phyloP scores from a whole-genome alignment of 2,329 filamentous ascomycete genomes.

The Tolypocladium tundrense region DNA sequence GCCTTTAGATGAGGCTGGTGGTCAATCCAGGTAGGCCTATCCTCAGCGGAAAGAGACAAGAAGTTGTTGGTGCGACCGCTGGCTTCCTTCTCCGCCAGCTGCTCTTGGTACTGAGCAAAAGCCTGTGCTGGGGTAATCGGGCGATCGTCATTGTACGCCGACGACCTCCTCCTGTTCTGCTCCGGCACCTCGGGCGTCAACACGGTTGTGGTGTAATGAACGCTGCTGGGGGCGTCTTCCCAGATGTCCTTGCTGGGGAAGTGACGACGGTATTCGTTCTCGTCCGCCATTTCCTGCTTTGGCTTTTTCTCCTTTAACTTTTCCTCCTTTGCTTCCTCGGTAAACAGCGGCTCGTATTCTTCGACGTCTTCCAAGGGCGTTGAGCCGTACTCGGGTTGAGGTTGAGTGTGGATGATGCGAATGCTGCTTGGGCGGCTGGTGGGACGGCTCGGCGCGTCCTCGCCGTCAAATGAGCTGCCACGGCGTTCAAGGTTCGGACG shows the following conservation, averaged over 20 bases:
- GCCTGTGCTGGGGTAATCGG: constrained; percentile 50
- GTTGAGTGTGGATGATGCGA: constrained; percentile 42
- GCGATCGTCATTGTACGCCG: constrained; percentile 17
- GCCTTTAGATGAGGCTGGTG: constrained; percentile 39
- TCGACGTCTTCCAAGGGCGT: constrained; percentile 79
- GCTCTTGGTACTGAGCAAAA: constrained; percentile 57
- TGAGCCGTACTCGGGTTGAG: constrained; percentile 40
- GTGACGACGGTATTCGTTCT: constrained; percentile 49
- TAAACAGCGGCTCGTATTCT: constrained; percentile 92
- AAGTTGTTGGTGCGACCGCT: constrained; percentile 17
- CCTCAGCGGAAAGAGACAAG: constrained; percentile 16
- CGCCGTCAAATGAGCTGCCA: constrained; percentile 45
- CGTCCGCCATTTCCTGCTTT: constrained; percentile 18
- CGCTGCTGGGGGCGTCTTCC: constrained; percentile 88
- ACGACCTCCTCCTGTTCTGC: constrained; percentile 26
- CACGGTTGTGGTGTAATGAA: constrained; percentile 70
- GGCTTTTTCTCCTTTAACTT: constrained; percentile 22
- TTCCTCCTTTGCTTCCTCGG: constrained; percentile 57
- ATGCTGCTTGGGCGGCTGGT: constrained; percentile 49
- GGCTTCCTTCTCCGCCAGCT: constrained; percentile 49
- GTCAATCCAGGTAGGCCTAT: constrained; percentile 33
- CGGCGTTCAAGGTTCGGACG: constrained; percentile 60
- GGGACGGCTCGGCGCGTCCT: constrained; percentile 51
- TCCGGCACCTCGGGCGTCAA: constrained; percentile 56
- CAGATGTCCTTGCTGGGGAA: constrained; percentile 96